A percentile compares a stretch with the other conserved stretches of the same genome.
phyloP scores from a whole-genome alignment of 1,284 basidiomycete genomes.

The Ustilago xerochloae region DNA sequence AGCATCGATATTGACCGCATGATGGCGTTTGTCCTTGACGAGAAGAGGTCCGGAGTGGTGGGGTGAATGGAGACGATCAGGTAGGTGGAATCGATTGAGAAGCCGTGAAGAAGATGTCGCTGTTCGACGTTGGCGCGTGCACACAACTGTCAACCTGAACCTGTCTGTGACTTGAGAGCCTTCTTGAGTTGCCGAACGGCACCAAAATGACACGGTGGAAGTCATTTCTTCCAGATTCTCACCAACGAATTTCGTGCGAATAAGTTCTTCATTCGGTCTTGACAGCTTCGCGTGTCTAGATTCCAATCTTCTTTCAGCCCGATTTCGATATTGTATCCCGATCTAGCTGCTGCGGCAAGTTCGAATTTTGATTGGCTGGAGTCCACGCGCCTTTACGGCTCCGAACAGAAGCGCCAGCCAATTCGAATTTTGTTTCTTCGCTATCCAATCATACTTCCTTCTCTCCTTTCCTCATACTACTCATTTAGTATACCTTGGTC shows the following conservation, averaged over 20 bases:
- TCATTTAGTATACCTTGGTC: constrained; percentile 67
- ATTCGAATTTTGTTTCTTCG: constrained; percentile 16
- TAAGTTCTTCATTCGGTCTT: not conserved
- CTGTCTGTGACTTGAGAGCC: too few species aligned
- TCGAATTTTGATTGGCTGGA: constrained; percentile 21
- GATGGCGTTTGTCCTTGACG: not conserved
- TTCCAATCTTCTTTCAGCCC: not conserved
- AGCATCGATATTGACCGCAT: constrained; percentile 31
- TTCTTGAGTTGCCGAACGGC: not conserved
- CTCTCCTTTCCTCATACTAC: constrained; percentile 42
- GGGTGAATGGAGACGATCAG: not conserved
- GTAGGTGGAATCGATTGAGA: not conserved
- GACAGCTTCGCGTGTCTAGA: too few species aligned
- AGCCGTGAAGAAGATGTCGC: not conserved
- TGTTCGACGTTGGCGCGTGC: constrained; percentile 37
- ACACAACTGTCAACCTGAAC: too few species aligned
- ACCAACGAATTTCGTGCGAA: constrained; percentile 3
- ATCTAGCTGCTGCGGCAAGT: constrained; percentile 47
- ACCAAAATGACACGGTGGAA: constrained; percentile 20
- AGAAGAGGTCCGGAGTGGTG: not conserved
- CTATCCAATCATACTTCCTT: constrained; percentile 16
- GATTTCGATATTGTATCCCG: not conserved
- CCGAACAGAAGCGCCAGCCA: constrained; percentile 6
- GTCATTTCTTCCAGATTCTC: constrained; percentile 10
- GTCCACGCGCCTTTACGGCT: constrained; percentile 2